Conservation (phyloP, 257 asterid genomes). For the Craterostigma plantagineum region DNA sequence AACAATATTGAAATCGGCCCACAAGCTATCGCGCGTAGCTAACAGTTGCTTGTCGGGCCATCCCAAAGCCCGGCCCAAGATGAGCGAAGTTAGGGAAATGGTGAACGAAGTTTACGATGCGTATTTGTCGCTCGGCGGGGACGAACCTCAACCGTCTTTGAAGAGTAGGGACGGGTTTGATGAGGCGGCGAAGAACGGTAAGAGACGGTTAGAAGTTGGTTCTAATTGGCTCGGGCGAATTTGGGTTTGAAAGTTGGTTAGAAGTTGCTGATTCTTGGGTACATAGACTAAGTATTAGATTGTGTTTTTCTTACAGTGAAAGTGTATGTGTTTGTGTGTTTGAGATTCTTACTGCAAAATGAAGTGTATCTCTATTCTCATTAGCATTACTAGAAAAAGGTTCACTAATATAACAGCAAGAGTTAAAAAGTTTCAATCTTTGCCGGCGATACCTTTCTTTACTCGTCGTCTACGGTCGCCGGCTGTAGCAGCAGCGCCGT, state of each 20-base stretch:
- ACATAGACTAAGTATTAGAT: too few relatives aligned
- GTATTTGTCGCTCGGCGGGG: slow-evolving; percentile 12
- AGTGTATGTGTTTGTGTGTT: too few relatives aligned
- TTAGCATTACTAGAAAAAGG: too few relatives aligned
- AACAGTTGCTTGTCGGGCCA: slow-evolving; percentile 69
- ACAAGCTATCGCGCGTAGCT: slow-evolving; percentile 71
- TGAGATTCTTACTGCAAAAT: too few relatives aligned
- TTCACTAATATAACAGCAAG: too few relatives aligned
- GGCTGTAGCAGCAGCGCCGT: too few relatives aligned
- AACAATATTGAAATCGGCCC: slow-evolving; percentile 43
- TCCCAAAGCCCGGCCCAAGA: slow-evolving; percentile 71
- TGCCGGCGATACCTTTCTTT: too few relatives aligned
- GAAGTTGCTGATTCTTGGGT: slow-evolving; percentile 18
- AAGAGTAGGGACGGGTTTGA: slow-evolving; percentile 11
- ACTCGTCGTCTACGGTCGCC: too few relatives aligned
- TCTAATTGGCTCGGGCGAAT: slow-evolving; percentile 34
- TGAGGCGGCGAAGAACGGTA: slow-evolving; percentile 19
- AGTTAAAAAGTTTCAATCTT: too few relatives aligned
- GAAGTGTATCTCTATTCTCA: too few relatives aligned
- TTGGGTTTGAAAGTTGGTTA: slow-evolving; percentile 39
- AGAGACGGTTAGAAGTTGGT: too few relatives aligned
- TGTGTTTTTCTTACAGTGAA: too few relatives aligned
- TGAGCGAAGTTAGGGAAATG: slow-evolving; percentile 81
- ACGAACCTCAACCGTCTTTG: slow-evolving; percentile 37
- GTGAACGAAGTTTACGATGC: slow-evolving; percentile 42